Percentiles rank a stretch among this genome's conserved stretches.
phyloP scores from a whole-genome alignment of 2,329 filamentous ascomycete genomes.

The Periconia digitata region DNA sequence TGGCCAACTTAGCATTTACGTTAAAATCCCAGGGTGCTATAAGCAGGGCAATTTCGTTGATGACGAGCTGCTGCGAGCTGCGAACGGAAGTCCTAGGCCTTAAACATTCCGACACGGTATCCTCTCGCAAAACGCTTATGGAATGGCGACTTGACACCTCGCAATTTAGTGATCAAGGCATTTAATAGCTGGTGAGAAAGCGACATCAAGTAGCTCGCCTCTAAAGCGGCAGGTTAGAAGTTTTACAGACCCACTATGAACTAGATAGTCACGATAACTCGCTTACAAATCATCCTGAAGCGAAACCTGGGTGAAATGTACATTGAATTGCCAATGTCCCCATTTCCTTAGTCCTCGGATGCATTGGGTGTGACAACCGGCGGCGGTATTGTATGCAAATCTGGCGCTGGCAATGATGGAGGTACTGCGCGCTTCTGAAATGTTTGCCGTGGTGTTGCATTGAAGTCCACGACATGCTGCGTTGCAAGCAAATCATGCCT shows the following conservation, averaged over 20 bases:
- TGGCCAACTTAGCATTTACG: background rate
- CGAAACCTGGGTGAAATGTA: no score
- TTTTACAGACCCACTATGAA: background rate
- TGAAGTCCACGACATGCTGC: constrained; percentile 8
- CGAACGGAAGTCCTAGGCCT: background rate
- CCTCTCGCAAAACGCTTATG: background rate
- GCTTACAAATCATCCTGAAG: background rate
- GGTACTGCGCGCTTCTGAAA: constrained; percentile 10
- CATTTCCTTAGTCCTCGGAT: constrained; percentile 7
- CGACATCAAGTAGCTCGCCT: background rate
- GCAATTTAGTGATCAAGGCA: background rate
- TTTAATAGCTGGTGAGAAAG: background rate
- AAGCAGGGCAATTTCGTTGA: background rate
- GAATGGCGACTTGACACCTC: background rate
- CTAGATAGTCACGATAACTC: background rate
- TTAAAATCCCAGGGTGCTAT: background rate
- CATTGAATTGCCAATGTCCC: no score
- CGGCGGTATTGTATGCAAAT: constrained; percentile 11
- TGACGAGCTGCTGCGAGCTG: background rate
- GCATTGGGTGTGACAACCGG: constrained; percentile 12
- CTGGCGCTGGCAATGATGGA: constrained; percentile 9
- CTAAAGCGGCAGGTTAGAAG: background rate
- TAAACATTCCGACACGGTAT: background rate
- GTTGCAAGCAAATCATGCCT: constrained; percentile 8
- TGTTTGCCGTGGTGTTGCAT: constrained; percentile 8